phyloP scores from a whole-genome alignment of 139 green algal species.

The Trebouxia sp. region DNA sequence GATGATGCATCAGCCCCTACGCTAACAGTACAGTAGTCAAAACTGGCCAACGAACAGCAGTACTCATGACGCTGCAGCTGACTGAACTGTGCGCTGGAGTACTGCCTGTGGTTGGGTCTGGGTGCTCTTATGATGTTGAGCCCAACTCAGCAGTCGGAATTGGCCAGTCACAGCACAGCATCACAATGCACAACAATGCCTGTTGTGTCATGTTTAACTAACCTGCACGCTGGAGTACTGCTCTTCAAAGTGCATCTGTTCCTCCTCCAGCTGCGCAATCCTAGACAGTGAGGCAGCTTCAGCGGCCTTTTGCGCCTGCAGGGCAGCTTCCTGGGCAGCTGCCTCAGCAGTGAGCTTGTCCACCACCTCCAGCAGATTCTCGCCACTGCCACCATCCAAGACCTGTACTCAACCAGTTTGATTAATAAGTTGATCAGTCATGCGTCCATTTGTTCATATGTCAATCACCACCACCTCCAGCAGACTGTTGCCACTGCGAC shows the following conservation, averaged over 20 bases:
- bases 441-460: neutral
- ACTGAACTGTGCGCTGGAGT: too few relatives aligned
- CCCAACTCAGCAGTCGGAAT: too few relatives aligned
- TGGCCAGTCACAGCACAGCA: too few relatives aligned
- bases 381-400: conserved; percentile 58
- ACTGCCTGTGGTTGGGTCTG: too few relatives aligned
- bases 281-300: conserved; percentile 19
- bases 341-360: conserved; percentile 68
- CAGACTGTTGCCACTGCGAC: too few relatives aligned
- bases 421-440: neutral
- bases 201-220: neutral
- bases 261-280: conserved; percentile 31
- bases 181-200: neutral
- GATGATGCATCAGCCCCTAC: too few relatives aligned
- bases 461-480: too few relatives aligned
- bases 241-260: conserved; percentile 26
- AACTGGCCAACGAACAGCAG: too few relatives aligned
- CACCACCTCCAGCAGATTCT: conserved; percentile 71
- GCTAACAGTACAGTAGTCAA: too few relatives aligned
- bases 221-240: conserved; percentile 15
- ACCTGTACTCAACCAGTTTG: conserved; percentile 31
- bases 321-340: conserved; percentile 54
- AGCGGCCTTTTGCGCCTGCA: conserved; percentile 1
- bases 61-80: too few relatives aligned
- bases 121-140: too few relatives aligned